Conservation (phyloP, 495 filamentous ascomycete species). For the Talaromyces liani region DNA sequence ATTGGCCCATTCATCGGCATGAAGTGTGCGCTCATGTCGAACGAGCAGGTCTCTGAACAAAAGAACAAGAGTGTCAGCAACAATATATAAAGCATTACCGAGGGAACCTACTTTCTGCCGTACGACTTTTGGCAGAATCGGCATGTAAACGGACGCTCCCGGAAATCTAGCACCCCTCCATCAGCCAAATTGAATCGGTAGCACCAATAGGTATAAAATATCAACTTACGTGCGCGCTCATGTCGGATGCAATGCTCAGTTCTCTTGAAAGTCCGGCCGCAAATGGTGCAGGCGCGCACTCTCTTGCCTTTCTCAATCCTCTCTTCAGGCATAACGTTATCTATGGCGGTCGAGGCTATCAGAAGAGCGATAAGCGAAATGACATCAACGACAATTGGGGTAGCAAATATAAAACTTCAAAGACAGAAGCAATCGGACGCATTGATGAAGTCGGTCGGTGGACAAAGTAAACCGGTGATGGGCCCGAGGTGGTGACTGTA, state of each 20-base stretch:
- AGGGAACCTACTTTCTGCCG: conserved; percentile 9
- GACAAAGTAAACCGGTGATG: background rate
- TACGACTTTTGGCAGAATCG: conserved; percentile 9
- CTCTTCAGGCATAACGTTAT: conserved; percentile 6
- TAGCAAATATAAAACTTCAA: background rate
- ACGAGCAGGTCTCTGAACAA: conserved; percentile 36
- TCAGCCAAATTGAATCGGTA: background rate
- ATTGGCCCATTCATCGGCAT: conserved; percentile 9
- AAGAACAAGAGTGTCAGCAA: background rate
- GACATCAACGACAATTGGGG: background rate
- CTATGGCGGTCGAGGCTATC: background rate
- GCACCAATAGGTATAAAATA: background rate
- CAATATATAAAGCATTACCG: background rate
- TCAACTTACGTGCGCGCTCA: conserved; percentile 9
- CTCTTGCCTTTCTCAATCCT: conserved; percentile 9
- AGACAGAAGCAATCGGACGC: background rate
- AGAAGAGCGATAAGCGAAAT: background rate
- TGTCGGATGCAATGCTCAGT: conserved; percentile 11
- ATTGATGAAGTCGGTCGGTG: background rate
- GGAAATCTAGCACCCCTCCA: conserved; percentile 1
- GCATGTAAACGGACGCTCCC: conserved; percentile 9
- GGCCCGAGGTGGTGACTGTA: background rate
- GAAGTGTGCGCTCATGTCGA: conserved; percentile 36
- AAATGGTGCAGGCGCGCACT: conserved; percentile 9
- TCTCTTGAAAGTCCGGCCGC: conserved; percentile 8